These are phyloP conservation scores for Pseudogymnoascus sp. DNA, from an alignment of 2,329 filamentous ascomycete species.

Conservation along the genomic window DNA sequence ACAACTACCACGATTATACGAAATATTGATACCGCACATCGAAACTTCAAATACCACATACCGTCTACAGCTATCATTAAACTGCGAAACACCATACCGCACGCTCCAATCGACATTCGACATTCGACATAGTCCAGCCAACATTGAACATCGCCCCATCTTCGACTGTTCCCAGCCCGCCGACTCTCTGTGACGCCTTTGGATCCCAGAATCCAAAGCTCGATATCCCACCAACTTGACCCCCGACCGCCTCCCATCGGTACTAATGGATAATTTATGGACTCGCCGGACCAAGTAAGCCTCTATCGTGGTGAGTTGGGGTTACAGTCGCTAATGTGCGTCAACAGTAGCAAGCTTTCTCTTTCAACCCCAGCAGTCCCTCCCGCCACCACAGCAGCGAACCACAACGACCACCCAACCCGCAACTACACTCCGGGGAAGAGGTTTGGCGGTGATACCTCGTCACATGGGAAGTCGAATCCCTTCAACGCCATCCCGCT, in stretches of 20 bases:
- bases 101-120: background rate
- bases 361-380: slow-evolving; percentile 44
- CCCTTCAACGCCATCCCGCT: slow-evolving; percentile 71
- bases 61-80: background rate
- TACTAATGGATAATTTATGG: slow-evolving; percentile 46
- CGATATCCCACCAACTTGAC: background rate
- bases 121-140: background rate
- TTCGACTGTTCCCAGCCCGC: slow-evolving; percentile 7
- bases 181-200: slow-evolving; percentile 4
- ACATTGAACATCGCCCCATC: slow-evolving; percentile 3
- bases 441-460: slow-evolving; percentile 64
- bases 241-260: background rate
- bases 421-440: slow-evolving; percentile 60
- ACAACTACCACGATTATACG: slow-evolving; percentile 8
- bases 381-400: slow-evolving; percentile 31
- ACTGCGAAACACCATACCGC: background rate
- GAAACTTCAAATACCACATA: background rate
- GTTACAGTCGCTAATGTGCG: slow-evolving; percentile 16
- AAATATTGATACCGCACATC: slow-evolving; percentile 8
- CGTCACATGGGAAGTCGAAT: slow-evolving; percentile 66
- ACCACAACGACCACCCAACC: slow-evolving; percentile 43
- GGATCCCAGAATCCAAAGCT: slow-evolving; percentile 11
- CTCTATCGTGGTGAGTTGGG: slow-evolving; percentile 16
- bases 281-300: slow-evolving; percentile 72
- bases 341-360: slow-evolving; percentile 67